These are phyloP conservation scores for Eucalyptus erythrocorys DNA, from an alignment of 345 rosid genomes.

Conservation along the genomic window DNA sequence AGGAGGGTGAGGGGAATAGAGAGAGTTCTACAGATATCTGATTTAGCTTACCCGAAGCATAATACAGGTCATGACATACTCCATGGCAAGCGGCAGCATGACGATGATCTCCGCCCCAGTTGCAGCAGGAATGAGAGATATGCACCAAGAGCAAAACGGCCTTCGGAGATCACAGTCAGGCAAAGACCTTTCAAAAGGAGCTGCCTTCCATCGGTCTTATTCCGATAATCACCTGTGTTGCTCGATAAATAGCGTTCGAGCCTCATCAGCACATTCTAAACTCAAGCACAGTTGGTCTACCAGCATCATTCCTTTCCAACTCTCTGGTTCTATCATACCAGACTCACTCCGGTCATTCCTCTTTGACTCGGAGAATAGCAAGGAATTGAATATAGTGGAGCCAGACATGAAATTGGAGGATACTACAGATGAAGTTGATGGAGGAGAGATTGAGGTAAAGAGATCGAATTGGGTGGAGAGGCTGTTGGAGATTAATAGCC, in stretches of 20 bases:
- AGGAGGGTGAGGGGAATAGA: background rate
- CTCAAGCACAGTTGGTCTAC: slow-evolving; percentile 43
- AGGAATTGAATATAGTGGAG: slow-evolving; percentile 13
- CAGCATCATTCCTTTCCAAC: slow-evolving; percentile 47
- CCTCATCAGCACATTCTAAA: slow-evolving; percentile 34
- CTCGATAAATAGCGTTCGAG: slow-evolving; percentile 18
- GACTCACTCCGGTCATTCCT: slow-evolving; percentile 33
- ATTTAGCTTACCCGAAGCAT: background rate
- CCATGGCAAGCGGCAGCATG: slow-evolving; percentile 48
- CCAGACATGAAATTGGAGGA: background rate
- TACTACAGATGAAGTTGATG: background rate
- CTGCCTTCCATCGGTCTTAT: slow-evolving; percentile 34
- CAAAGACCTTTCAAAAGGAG: slow-evolving; percentile 30
- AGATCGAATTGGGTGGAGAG: slow-evolving; percentile 75
- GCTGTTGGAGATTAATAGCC: slow-evolving; percentile 50
- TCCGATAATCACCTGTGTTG: slow-evolving; percentile 60
- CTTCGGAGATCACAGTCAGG: slow-evolving; percentile 46
- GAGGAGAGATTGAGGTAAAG: slow-evolving; percentile 14
- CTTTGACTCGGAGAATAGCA: slow-evolving; percentile 45
- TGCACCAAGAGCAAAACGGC: slow-evolving; percentile 31
- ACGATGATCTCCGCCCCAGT: slow-evolving; percentile 29
- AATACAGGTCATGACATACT: background rate
- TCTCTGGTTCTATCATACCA: slow-evolving; percentile 47
- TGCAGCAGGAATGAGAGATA: slow-evolving; percentile 8
- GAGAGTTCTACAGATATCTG: background rate